A percentile compares a stretch with the other conserved stretches of the same genome.
phyloP scores from a whole-genome alignment of 23 red algal species.

The Gracilariopsis chorda region DNA sequence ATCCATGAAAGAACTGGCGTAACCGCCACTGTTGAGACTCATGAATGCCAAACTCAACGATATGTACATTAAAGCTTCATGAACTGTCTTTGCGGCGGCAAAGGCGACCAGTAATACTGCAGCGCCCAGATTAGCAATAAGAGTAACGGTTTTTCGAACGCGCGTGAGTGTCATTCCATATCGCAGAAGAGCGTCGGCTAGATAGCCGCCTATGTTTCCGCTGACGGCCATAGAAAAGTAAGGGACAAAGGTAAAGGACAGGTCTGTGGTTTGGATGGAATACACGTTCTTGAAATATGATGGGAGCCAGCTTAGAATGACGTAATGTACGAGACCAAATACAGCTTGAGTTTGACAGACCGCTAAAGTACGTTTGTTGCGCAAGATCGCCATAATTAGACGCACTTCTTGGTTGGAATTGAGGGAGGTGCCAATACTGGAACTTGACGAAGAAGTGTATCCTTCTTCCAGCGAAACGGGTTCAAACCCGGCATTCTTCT shows the following conservation, averaged over 20 bases:
- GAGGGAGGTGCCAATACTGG: background rate
- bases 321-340: conserved; percentile 52
- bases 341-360: conserved; percentile 41
- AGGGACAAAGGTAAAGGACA: conserved; percentile 62
- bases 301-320: conserved; percentile 72
- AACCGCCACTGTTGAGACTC: conserved; percentile 51
- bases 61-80: conserved; percentile 18
- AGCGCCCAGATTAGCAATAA: conserved; percentile 30
- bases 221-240: conserved; percentile 68
- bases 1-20: conserved; percentile 50
- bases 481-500: background rate
- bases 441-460: background rate
- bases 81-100: conserved; percentile 14
- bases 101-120: conserved; percentile 26
- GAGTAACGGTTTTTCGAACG: conserved; percentile 32
- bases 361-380: conserved; percentile 1
- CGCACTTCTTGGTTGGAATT: background rate
- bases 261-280: conserved; percentile 13
- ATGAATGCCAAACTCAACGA: conserved; percentile 43
- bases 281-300: conserved; percentile 65
- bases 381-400: conserved; percentile 23
- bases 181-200: conserved; percentile 40
- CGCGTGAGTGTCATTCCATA: conserved; percentile 24
- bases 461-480: background rate
- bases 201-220: conserved; percentile 45